These are phyloP conservation scores for Xylariaceae sp. DNA, from an alignment of 2,329 filamentous ascomycete genomes.

Conservation along the genomic window DNA sequence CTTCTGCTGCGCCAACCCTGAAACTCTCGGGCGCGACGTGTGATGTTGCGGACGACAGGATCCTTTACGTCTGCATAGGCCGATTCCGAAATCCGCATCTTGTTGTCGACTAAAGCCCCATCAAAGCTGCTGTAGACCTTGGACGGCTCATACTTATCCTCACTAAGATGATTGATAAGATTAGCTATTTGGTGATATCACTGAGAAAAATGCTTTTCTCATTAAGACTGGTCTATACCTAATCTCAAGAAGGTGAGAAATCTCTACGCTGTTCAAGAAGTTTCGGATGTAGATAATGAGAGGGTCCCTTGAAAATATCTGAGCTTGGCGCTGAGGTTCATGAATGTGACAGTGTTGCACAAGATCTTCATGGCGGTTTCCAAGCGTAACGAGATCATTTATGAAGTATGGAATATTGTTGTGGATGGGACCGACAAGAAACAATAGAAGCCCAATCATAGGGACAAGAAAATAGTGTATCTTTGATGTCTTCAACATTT, in stretches of 20 bases:
- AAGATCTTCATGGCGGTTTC: neutral
- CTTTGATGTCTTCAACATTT: neutral
- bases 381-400: neutral
- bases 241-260: constrained; percentile 4
- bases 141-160: constrained; percentile 5
- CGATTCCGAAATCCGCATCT: constrained; percentile 7
- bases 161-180: neutral
- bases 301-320: constrained; percentile 12
- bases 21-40: constrained; percentile 2
- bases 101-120: neutral
- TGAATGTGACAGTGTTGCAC: neutral
- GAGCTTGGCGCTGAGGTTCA: constrained; percentile 1
- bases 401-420: neutral
- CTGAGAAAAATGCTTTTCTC: too few species aligned
- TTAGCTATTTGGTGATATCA: too few species aligned
- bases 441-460: neutral
- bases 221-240: constrained; percentile 1
- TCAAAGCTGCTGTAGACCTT: constrained; percentile 10
- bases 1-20: constrained; percentile 7
- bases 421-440: neutral
- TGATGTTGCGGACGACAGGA: constrained; percentile 5
- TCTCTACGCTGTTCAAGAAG: constrained; percentile 10
- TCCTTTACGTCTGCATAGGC: constrained; percentile 3
- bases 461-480: neutral
- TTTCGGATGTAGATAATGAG: constrained; percentile 6